Percentiles rank a stretch among this genome's conserved stretches.
Conservation (phyloP, 768 basidiomycete genomes). For the Termitomyces eurrhizus region DNA sequence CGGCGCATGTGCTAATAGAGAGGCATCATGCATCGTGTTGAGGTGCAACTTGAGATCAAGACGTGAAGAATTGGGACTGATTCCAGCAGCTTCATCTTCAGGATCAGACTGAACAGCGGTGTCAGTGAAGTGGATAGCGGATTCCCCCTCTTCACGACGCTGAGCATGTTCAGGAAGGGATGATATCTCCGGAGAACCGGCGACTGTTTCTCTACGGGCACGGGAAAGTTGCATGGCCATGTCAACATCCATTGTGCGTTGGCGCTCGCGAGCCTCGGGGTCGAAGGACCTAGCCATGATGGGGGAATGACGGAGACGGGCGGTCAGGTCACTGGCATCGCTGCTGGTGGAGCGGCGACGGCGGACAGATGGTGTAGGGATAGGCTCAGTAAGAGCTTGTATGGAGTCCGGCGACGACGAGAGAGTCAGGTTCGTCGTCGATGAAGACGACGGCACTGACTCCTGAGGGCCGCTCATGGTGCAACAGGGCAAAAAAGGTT, state of each 20-base stretch:
- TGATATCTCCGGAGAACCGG: constrained; percentile 30
- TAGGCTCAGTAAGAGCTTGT: constrained; percentile 4
- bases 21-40: constrained; percentile 45
- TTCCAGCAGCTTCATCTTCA: constrained; percentile 15
- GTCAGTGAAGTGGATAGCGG: constrained; percentile 17
- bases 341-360: constrained; percentile 21
- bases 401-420: constrained; percentile 14
- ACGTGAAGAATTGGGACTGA: constrained; percentile 21
- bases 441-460: constrained; percentile 7
- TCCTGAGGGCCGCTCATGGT: constrained; percentile 16
- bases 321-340: constrained; percentile 34
- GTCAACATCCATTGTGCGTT: constrained; percentile 91
- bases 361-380: constrained; percentile 1
- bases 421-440: constrained; percentile 3
- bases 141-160: constrained; percentile 34
- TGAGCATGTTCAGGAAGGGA: constrained; percentile 16
- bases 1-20: constrained; percentile 33
- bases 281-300: constrained; percentile 60
- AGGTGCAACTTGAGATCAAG: constrained; percentile 35
- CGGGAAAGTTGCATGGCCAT: constrained; percentile 81
- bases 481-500: neutral
- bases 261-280: constrained; percentile 76
- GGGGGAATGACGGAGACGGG: constrained; percentile 55
- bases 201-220: constrained; percentile 62
- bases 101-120: constrained; percentile 17